Evolutionary conservation across 1,284 basidiomycete genomes (phyloP), one percentile per base, ranked within the genome.

Genomic region (Pseudozyma sp.): DNA sequence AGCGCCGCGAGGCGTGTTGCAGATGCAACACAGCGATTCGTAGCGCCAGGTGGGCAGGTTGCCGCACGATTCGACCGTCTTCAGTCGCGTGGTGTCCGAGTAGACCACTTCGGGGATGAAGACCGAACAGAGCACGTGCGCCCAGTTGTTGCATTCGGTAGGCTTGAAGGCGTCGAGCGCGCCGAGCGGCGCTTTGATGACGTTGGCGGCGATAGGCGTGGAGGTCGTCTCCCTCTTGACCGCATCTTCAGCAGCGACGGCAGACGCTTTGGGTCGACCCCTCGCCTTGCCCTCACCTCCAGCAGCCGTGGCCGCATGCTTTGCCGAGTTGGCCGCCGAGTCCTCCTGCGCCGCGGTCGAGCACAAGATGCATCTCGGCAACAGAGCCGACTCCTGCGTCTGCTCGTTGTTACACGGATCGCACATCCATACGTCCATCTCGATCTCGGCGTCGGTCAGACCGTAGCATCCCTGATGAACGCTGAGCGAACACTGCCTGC

Each of bases 111-210:
- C 94, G 4, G 92, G 91, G 34, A 91, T 89, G 86, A 94, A 98
- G 0, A 92, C 89, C 1, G 94, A 89, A 85, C 96, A 98, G 1
- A 97, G 85, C 19, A 94, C 87, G 83, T 99, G 96, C 0, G 90
- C 90, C 93, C 94, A 97, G 68, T 93, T 92, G 84, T 92, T 91
- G 30, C 93, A 92, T 86, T 98, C 96, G 0, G 95, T 97, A 5
- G 93, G 93, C 84, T 97, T 97, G 82, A 92, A 90, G 4, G 91
- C 92, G 43, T 93, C 91, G 40, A 97, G 86, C 77, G 82, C 81
- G 1, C 73, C 80, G 33, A 91, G 33, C 1, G 78, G 62, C 4
- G 65, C 57, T 40, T 57, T 57, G 42, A 68, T 29, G 3, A 45
- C 57, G 9, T 54, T 39, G 3, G 42, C 6, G 7, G 56, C 47